Evolutionary conservation across 768 basidiomycete species (phyloP).

Genomic region (Boletus tylopilopsis): DNA sequence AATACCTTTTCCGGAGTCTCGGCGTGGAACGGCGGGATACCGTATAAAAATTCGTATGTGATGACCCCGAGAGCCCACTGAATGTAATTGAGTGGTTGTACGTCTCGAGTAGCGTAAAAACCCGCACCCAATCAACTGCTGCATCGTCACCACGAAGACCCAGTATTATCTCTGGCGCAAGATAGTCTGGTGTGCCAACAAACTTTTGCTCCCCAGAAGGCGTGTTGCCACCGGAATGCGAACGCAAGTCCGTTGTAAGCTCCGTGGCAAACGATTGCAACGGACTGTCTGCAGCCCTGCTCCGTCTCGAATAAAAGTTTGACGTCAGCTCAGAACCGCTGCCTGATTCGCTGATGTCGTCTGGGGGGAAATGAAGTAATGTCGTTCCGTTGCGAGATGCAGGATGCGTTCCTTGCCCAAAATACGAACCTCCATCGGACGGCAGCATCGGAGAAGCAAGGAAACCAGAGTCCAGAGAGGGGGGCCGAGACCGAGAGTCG

Average conservation of each 20-base stretch:
- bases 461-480: conserved; percentile 77
- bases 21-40: conserved; percentile 96
- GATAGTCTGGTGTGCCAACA: conserved; percentile 96
- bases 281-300: conserved; percentile 65
- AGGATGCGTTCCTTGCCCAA: conserved; percentile 61
- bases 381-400: conserved; percentile 58
- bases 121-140: conserved; percentile 91
- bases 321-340: conserved; percentile 72
- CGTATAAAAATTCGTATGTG: conserved; percentile 96
- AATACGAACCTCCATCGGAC: conserved; percentile 76
- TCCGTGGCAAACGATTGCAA: conserved; percentile 85
- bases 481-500: conserved; percentile 73
- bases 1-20: conserved; percentile 97
- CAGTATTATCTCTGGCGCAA: conserved; percentile 93
- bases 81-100: conserved; percentile 14
- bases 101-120: conserved; percentile 14
- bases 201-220: conserved; percentile 84
- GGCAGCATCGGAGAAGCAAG: conserved; percentile 72
- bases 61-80: conserved; percentile 99
- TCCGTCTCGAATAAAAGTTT: conserved; percentile 51
- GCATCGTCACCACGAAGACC: conserved; percentile 94
- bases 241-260: conserved; percentile 76
- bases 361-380: conserved; percentile 66
- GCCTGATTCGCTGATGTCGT: conserved; percentile 86
- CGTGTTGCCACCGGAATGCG: conserved; percentile 58